Percentiles rank a stretch among this genome's conserved stretches.
phyloP scores from a whole-genome alignment of 2,329 filamentous ascomycete genomes.

The Cladosporium cucumerinum region DNA sequence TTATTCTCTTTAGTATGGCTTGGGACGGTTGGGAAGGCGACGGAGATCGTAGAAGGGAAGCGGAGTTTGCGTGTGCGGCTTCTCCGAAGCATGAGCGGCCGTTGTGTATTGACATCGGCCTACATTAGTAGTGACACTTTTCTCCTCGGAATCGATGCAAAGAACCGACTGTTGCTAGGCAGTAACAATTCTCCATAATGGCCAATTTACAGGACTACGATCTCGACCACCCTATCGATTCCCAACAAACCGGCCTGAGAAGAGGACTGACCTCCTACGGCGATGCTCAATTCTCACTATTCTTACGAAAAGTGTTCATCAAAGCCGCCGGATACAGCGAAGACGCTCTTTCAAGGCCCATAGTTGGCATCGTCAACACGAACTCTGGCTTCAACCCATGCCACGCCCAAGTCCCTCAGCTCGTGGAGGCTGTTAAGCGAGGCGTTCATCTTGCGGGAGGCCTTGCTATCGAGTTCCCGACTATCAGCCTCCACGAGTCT shows the following conservation, averaged over 20 bases:
- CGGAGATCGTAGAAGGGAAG: not conserved
- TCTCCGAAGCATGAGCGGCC: not conserved
- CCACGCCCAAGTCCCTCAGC: conserved; percentile 66
- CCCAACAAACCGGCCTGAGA: conserved; percentile 51
- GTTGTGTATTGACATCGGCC: not conserved
- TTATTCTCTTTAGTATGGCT: not conserved
- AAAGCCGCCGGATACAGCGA: conserved; percentile 72
- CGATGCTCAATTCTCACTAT: conserved; percentile 71
- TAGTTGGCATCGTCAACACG: conserved; percentile 73
- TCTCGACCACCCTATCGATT: conserved; percentile 52
- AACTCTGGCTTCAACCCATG: conserved; percentile 72
- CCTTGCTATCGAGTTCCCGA: conserved; percentile 69
- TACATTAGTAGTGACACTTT: not conserved
- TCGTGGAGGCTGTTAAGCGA: conserved; percentile 67
- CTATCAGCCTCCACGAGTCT: conserved; percentile 67
- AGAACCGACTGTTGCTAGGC: not conserved
- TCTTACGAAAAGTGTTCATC: conserved; percentile 73
- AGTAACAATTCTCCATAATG: not conserved
- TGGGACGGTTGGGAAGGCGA: not conserved
- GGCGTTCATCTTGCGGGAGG: conserved; percentile 66
- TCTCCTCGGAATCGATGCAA: not conserved
- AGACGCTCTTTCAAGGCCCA: conserved; percentile 65
- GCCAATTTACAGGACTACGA: conserved; percentile 52
- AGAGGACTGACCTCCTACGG: conserved; percentile 67
- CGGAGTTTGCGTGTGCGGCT: not conserved